Percentiles rank a stretch among this genome's conserved stretches.
Evolutionary conservation across 352 stramenopile genomes (phyloP).

Genomic region (Phytophthora pini): DNA sequence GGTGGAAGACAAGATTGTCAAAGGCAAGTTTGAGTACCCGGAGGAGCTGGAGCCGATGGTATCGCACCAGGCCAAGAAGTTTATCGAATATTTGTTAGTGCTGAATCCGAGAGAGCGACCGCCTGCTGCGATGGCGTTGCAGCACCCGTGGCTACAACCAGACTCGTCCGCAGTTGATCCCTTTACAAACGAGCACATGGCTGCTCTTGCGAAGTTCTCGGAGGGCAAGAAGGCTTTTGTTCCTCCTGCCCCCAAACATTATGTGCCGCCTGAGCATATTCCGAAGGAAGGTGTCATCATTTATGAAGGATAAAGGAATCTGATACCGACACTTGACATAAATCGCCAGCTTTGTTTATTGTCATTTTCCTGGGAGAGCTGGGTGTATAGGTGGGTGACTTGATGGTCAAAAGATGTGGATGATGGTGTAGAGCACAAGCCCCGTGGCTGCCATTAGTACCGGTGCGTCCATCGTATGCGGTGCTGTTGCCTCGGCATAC

Average conservation of each 20-base stretch:
- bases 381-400: slow-evolving; percentile 17
- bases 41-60: slow-evolving; percentile 55
- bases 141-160: slow-evolving; percentile 75
- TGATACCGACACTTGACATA: slow-evolving; percentile 13
- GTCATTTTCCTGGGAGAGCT: slow-evolving; percentile 22
- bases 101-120: slow-evolving; percentile 64
- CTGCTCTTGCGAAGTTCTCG: slow-evolving; percentile 51
- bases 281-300: slow-evolving; percentile 26
- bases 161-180: slow-evolving; percentile 38
- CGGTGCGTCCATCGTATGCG: slow-evolving; percentile 88
- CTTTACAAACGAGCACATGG: slow-evolving; percentile 61
- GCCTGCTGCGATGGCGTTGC: slow-evolving; percentile 63
- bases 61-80: slow-evolving; percentile 73
- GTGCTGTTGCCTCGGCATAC: slow-evolving; percentile 85
- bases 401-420: slow-evolving; percentile 65
- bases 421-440: slow-evolving; percentile 82
- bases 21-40: slow-evolving; percentile 66
- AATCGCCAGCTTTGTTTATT: slow-evolving; percentile 38
- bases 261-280: slow-evolving; percentile 29
- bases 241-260: slow-evolving; percentile 20
- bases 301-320: slow-evolving; percentile 29
- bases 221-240: slow-evolving; percentile 48
- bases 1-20: slow-evolving; percentile 84
- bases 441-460: slow-evolving; percentile 86
- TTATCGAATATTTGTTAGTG: slow-evolving; percentile 80